Conservation (phyloP, 306 rosid genomes). For the Cucurbita argyrosperma region DNA sequence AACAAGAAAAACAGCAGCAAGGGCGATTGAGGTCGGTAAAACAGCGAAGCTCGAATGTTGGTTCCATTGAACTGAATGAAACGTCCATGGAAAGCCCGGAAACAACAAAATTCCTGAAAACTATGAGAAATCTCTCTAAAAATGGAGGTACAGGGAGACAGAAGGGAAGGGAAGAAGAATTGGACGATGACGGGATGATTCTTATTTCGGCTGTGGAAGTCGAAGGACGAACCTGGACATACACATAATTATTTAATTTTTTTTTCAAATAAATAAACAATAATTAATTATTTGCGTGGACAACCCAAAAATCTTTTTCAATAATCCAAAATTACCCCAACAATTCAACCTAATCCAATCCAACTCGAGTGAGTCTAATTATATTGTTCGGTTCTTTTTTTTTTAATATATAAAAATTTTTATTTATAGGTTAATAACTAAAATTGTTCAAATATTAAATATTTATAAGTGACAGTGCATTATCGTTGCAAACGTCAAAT, state of each 20-base stretch:
- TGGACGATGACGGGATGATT: not conserved
- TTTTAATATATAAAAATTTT: no score
- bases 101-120: constrained; percentile 7
- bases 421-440: no score
- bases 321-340: no score
- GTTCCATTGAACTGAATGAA: not conserved
- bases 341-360: no score
- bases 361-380: no score
- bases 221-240: constrained; percentile 30
- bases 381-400: no score
- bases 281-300: no score
- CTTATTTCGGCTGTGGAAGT: not conserved
- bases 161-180: not conserved
- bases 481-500: no score
- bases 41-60: not conserved
- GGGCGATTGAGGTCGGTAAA: constrained; percentile 3
- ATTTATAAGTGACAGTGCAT: no score
- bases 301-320: no score
- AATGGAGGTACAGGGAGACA: not conserved
- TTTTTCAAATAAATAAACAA: no score
- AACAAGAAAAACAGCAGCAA: constrained; percentile 3
- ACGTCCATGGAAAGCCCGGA: constrained; percentile 9
- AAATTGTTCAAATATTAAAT: no score
- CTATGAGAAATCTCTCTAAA: not conserved
- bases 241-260: not conserved